Percentiles rank a stretch among this genome's conserved stretches.
phyloP scores from a whole-genome alignment of 495 filamentous ascomycete species.

The Penicillium paradoxum region DNA sequence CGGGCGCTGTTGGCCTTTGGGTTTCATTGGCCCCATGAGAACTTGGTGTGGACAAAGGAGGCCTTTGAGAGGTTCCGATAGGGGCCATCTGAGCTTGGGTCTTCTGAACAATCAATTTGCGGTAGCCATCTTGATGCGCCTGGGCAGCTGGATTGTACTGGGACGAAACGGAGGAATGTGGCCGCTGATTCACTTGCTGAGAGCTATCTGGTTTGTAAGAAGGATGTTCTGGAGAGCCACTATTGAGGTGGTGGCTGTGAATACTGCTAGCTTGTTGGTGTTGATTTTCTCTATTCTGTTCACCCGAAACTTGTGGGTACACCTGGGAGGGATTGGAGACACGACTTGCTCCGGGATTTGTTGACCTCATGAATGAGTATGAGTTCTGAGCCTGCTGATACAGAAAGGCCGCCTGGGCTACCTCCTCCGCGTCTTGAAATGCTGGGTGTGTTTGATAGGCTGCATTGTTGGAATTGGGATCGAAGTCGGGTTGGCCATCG shows the following conservation, averaged over 20 bases:
- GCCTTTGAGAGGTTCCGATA: neutral
- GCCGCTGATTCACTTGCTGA: neutral
- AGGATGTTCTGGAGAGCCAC: neutral
- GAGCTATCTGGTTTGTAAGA: neutral
- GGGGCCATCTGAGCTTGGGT: neutral
- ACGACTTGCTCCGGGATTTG: neutral
- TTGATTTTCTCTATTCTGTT: neutral
- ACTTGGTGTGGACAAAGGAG: neutral
- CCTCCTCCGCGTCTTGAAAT: conserved; percentile 6
- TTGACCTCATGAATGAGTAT: neutral
- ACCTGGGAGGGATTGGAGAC: neutral
- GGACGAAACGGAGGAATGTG: neutral
- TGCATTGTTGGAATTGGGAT: neutral
- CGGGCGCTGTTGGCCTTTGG: neutral
- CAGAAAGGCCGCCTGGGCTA: conserved; percentile 1
- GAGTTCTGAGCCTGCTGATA: neutral
- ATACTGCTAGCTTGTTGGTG: neutral
- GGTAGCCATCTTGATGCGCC: neutral
- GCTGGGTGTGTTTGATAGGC: neutral
- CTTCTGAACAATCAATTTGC: neutral
- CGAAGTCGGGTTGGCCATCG: neutral
- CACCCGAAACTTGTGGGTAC: neutral
- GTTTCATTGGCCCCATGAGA: neutral
- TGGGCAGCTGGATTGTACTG: neutral
- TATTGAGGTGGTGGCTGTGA: neutral